These are phyloP conservation scores for Lepidium didymum DNA, from an alignment of 345 rosid genomes.

Conservation along the genomic window DNA sequence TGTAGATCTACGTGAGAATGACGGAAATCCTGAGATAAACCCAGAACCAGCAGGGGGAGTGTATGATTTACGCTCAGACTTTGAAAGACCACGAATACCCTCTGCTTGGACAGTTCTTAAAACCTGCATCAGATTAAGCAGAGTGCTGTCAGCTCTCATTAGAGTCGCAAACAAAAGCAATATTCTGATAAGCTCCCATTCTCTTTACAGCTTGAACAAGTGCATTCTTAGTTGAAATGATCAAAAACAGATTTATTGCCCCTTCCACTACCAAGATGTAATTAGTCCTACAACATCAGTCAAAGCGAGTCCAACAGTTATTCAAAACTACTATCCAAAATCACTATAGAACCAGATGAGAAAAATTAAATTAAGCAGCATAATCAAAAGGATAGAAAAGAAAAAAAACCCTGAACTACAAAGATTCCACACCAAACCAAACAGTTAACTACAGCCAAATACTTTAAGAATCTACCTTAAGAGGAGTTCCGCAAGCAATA, in stretches of 20 bases:
- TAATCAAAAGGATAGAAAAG: background rate
- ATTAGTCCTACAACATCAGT: background rate
- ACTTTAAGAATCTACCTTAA: constrained; percentile 41
- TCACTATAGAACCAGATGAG: background rate
- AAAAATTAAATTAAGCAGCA: background rate
- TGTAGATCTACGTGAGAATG: constrained; percentile 56
- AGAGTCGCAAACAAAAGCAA: background rate
- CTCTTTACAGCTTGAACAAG: constrained; percentile 1
- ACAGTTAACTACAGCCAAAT: background rate
- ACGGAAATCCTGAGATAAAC: constrained; percentile 74
- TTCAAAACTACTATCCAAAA: background rate
- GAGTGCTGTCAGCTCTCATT: constrained; percentile 1
- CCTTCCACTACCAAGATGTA: background rate
- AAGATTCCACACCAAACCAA: background rate
- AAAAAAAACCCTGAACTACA: background rate
- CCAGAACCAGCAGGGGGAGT: constrained; percentile 95
- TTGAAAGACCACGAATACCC: constrained; percentile 80
- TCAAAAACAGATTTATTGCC: constrained; percentile 1
- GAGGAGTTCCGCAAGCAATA: constrained; percentile 88
- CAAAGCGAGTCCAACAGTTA: background rate
- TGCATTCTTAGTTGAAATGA: background rate
- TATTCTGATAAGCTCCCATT: background rate
- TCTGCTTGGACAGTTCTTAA: constrained; percentile 88
- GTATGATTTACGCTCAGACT: constrained; percentile 66
- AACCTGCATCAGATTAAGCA: constrained; percentile 39